Conservation (phyloP, 176 grass and related monocot genomes). For the Ensete glaucum region DNA sequence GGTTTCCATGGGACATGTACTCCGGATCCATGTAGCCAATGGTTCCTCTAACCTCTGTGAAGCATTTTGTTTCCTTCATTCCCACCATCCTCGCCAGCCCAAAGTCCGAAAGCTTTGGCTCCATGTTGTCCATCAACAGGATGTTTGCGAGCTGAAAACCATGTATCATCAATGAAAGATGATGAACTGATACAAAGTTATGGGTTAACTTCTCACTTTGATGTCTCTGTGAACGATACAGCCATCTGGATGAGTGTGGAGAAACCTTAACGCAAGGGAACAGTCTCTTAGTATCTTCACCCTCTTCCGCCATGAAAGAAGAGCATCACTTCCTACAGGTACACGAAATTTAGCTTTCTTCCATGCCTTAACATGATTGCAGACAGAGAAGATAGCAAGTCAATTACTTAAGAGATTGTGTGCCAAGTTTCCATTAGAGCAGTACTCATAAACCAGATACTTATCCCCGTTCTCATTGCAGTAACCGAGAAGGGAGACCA, state of each 20-base stretch:
- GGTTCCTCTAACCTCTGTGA: conserved; percentile 51
- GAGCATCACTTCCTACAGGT: conserved; percentile 31
- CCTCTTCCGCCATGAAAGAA: conserved; percentile 42
- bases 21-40: conserved; percentile 75
- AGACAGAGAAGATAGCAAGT: too few relatives aligned
- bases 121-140: conserved; percentile 45
- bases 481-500: conserved; percentile 56
- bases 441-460: conserved; percentile 58
- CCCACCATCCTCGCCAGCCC: conserved; percentile 43
- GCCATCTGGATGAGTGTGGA: conserved; percentile 57
- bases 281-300: conserved; percentile 50
- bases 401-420: conserved; percentile 40
- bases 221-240: conserved; percentile 62
- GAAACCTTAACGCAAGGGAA: conserved; percentile 46
- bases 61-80: conserved; percentile 57
- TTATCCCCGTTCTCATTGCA: conserved; percentile 50
- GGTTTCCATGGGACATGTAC: conserved; percentile 50
- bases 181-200: background rate
- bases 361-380: too few relatives aligned
- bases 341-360: background rate
- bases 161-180: background rate
- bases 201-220: conserved; percentile 30
- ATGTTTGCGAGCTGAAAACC: conserved; percentile 53
- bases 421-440: conserved; percentile 47
- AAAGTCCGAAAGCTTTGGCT: conserved; percentile 49